Base-by-base conservation (phyloP, 2,329 filamentous ascomycete genomes). In the Cladosporium sp. region DNA sequence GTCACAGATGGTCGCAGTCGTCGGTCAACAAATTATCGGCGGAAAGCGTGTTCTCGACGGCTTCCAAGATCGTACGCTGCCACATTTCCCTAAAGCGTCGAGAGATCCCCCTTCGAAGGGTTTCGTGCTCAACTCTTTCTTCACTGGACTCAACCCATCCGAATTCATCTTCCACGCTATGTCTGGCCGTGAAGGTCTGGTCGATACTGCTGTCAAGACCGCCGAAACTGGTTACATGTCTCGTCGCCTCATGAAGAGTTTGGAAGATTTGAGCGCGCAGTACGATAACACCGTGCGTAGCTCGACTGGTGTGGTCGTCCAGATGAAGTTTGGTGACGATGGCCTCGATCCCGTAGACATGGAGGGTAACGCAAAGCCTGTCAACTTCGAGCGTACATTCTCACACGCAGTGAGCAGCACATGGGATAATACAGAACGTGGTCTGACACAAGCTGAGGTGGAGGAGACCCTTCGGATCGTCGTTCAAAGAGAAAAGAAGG, bases 221-320 rank as follows among this genome's bases (percentile, higher is more conserved):
- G 94, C 94, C 55, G 94, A 99, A 75, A 99, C 94, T 11, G 94
- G 94, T 64, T 99, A 99, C 77, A 99, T 99, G 94, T 97, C 93
- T 63, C 88, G 94, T 76, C 87, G 94, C 66, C 75, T 99, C 71
- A 99, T 99, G 93, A 99, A 99, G 76, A 96, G 91, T 3, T 77
- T 99, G 51, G 94, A 99, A 72, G 94, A 99, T 79, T 78, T 97
- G 3, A 96, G 92, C 0, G 91, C 90, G 0, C 86, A 92, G 67
- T 99, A 99, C 68, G 94, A 99, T 68, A 85, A 95, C 68, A 99
- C 94, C 0, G 93, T 99, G 0, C 86, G 94, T 59, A 97, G 93
- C 28, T 97, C 92, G 0, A 88, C 88, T 1, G 89, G 89, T 7
- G 87, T 87, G 34, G 88, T 99, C 61, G 92, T 99, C 2, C 94